Conservation (phyloP, 495 filamentous ascomycete species). For the Penicillium cinerascens region DNA sequence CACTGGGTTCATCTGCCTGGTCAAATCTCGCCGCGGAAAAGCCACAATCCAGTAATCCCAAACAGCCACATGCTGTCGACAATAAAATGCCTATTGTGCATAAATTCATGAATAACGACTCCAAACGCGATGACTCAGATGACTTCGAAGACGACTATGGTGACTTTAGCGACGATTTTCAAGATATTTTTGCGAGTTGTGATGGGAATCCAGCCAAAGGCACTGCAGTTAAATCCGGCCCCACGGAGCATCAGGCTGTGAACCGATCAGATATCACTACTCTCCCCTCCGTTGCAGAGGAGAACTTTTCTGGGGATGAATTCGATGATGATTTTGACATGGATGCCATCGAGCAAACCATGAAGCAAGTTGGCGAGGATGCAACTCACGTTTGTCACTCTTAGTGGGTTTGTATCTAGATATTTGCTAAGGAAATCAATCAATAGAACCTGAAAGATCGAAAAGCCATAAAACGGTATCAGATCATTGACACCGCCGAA, state of each 20-base stretch:
- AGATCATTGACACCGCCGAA: constrained; percentile 67
- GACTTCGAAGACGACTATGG: constrained; percentile 70
- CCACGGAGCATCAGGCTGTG: constrained; percentile 1
- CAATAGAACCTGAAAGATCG: constrained; percentile 52
- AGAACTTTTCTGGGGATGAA: constrained; percentile 36
- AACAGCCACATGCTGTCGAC: not conserved
- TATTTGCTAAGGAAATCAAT: constrained; percentile 41
- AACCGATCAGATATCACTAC: constrained; percentile 3
- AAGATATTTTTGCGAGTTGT: constrained; percentile 39
- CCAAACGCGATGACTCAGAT: constrained; percentile 41
- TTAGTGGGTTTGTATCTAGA: constrained; percentile 33
- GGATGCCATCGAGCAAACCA: constrained; percentile 42
- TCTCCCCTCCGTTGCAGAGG: not conserved
- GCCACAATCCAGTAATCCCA: constrained; percentile 3
- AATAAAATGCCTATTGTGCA: constrained; percentile 7
- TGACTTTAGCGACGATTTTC: constrained; percentile 46
- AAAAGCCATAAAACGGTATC: constrained; percentile 77
- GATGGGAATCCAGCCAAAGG: constrained; percentile 49
- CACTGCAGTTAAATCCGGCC: constrained; percentile 30
- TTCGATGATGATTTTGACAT: constrained; percentile 47
- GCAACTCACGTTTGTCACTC: constrained; percentile 42
- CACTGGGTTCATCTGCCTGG: constrained; percentile 19
- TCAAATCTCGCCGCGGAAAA: constrained; percentile 15
- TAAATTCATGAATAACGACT: constrained; percentile 51
- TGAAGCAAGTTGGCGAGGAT: constrained; percentile 33